phyloP scores from a whole-genome alignment of 164 flowering plant genomes.

The Nymphaea colorata region DNA sequence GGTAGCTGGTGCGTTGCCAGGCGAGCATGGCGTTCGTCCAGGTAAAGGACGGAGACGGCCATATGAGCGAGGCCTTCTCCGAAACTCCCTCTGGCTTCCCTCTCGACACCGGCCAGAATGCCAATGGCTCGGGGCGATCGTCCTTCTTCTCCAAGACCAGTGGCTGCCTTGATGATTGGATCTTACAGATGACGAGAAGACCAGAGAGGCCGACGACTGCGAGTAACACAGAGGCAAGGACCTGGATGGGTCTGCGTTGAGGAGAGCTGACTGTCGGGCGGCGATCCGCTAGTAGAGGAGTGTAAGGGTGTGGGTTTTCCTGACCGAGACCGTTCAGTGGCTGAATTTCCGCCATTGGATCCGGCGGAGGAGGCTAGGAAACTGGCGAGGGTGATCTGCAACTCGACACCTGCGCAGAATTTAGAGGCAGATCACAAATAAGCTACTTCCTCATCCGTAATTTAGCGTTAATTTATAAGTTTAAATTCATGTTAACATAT shows the following conservation, averaged over 20 bases:
- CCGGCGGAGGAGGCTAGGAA: background rate
- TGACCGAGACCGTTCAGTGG: background rate
- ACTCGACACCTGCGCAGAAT: no score
- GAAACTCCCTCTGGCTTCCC: constrained; percentile 12
- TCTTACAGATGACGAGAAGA: background rate
- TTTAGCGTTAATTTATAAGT: no score
- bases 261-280: background rate
- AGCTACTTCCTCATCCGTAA: no score
- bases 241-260: background rate
- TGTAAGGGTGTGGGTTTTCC: background rate
- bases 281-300: background rate
- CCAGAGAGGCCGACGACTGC: background rate
- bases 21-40: constrained; percentile 15
- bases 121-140: background rate
- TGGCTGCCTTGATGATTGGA: background rate
- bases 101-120: constrained; percentile 5
- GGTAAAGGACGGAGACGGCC: constrained; percentile 1
- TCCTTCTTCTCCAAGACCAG: background rate
- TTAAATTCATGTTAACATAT: no score
- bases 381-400: background rate
- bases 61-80: constrained; percentile 6
- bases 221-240: background rate
- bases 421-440: no score
- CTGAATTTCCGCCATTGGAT: background rate
- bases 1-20: constrained; percentile 25